Conservation (phyloP, 2,329 filamentous ascomycete species). For the Aulographum hederae region DNA sequence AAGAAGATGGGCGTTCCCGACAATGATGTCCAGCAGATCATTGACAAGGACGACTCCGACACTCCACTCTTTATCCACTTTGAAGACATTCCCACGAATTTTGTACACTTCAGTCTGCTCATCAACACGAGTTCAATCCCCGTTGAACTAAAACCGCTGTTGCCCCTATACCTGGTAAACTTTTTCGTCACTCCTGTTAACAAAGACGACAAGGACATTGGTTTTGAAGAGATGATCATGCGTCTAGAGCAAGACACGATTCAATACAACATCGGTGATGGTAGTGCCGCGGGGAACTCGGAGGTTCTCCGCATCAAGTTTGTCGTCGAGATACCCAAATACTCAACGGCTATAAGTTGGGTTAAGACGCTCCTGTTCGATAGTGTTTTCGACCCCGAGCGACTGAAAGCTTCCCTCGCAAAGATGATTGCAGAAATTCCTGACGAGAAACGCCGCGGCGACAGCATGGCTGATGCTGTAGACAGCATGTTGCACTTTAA, state of each 20-base stretch:
- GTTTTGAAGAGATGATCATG: conserved; percentile 84
- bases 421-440: conserved; percentile 86
- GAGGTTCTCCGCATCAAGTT: conserved; percentile 72
- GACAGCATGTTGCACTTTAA: conserved; percentile 65
- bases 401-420: conserved; percentile 43
- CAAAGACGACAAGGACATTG: conserved; percentile 55
- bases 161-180: conserved; percentile 72
- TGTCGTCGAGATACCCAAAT: conserved; percentile 77
- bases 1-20: conserved; percentile 44
- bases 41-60: conserved; percentile 46
- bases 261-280: conserved; percentile 54
- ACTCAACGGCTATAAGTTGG: conserved; percentile 66
- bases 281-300: conserved; percentile 50
- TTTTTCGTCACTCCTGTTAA: conserved; percentile 87
- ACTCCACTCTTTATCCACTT: conserved; percentile 85
- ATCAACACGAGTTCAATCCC: conserved; percentile 64
- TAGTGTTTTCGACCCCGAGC: conserved; percentile 63
- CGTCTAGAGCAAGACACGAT: conserved; percentile 84
- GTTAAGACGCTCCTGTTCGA: conserved; percentile 74
- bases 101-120: conserved; percentile 69
- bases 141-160: conserved; percentile 64
- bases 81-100: conserved; percentile 83
- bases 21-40: conserved; percentile 54
- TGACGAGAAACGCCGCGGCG: conserved; percentile 74
- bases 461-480: conserved; percentile 41